Evolutionary conservation across 2,329 filamentous ascomycete genomes (phyloP).

Genomic region (Ophiosphaerella herpotricha): DNA sequence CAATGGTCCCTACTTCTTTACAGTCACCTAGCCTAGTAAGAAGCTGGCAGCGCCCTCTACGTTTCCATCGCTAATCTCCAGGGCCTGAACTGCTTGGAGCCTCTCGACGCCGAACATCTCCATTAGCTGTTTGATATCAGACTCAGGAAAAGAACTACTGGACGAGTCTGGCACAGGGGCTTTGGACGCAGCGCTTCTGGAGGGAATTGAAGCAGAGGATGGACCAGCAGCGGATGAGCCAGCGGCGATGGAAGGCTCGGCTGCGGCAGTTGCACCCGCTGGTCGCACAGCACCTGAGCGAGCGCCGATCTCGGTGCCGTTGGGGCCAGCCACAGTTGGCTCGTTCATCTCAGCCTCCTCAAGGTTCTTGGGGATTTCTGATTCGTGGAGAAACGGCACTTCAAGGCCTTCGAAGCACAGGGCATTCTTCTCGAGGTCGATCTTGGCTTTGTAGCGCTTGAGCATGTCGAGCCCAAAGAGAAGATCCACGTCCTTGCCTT

Average conservation of each 20-base stretch:
- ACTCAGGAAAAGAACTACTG: conserved; percentile 56
- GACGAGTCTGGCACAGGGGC: conserved; percentile 21
- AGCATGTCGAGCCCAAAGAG: conserved; percentile 95
- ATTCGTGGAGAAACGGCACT: conserved; percentile 87
- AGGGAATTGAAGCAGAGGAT: conserved; percentile 18
- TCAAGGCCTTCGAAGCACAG: conserved; percentile 87
- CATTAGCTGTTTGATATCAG: conserved; percentile 75
- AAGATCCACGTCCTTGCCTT: conserved; percentile 94
- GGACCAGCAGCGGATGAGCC: conserved; percentile 20
- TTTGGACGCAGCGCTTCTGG: conserved; percentile 9
- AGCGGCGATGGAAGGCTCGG: conserved; percentile 25
- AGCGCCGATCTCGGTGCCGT: conserved; percentile 86
- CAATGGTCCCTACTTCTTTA: too few relatives aligned
- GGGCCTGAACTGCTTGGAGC: conserved; percentile 75
- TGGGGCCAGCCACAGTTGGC: conserved; percentile 81
- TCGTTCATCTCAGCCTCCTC: conserved; percentile 76
- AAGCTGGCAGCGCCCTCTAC: conserved; percentile 86
- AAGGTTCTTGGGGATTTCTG: conserved; percentile 84
- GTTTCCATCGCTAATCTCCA: conserved; percentile 83
- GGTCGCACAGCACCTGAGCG: conserved; percentile 76
- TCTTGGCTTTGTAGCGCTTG: conserved; percentile 89
- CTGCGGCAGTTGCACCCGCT: conserved; percentile 47
- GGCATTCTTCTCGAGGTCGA: conserved; percentile 83
- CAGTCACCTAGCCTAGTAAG: conserved; percentile 56
- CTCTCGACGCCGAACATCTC: conserved; percentile 73